Base-by-base conservation (phyloP, 768 basidiomycete species). In the Astraeus odoratus region DNA sequence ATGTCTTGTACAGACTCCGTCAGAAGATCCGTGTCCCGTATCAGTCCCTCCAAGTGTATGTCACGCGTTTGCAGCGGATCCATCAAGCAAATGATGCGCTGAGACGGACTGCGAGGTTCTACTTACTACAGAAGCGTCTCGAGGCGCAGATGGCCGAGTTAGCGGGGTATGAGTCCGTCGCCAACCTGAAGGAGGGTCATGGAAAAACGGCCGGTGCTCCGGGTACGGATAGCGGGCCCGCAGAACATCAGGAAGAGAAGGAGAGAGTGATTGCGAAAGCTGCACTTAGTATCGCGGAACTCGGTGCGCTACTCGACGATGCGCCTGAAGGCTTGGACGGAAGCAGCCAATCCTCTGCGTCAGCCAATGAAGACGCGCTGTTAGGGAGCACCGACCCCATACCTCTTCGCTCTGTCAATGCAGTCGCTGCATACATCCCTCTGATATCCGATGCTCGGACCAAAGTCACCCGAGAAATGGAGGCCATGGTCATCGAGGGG, bases 221-320 rank as follows among this genome's bases (percentile, higher is more conserved):
- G 8, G 20, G 37, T 36, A 34, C 45, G 27, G 45, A 29, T 9
- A 42, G 47, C 19, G 9, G 31, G 5, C 41, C 20, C 3, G 50
- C 35, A 45, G 78, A 76, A 23, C 59, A 69, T 26, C 84, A 85
- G 55, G 85, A 89, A 23, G 86, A 90, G 52, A 83, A 81, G 61
- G 94, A 96, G 57, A 74, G 95, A 8, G 78, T 78, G 13, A 81
- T 97, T 55, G 86, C 92, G 2, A 94, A 94, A 64, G 94, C 95
- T 2, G 95, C 94, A n/a, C 68, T 97, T 55, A 93, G 81, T 30
- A 81, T 98, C 8, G 90, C 94, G 1, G 95, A 99, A 62, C 71
- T 98, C 34, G 74, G 73, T 31, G 66, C 69, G 16, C 61, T 83
- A 31, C 63, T 83, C 10, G 75, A 39, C 9, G 37, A 78, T 43